Conservation (phyloP, 352 stramenopile species). For the Phytophthora idaei region DNA sequence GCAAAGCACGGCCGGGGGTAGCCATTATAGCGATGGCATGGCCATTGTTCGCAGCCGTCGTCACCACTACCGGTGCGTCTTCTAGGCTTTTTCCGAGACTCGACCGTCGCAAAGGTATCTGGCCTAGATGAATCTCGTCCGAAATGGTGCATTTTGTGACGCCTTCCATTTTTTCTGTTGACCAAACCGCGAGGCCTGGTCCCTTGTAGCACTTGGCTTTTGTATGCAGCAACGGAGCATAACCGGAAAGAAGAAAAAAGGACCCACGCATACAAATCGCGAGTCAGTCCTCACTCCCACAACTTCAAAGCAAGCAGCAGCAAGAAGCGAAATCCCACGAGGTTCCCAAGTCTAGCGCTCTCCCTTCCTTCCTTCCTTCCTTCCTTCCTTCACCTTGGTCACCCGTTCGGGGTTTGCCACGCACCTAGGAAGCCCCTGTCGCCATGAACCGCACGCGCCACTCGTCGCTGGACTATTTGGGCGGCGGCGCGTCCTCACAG, state of each 20-base stretch:
- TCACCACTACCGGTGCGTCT: background rate
- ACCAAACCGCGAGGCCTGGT: conserved; percentile 5
- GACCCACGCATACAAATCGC: conserved; percentile 31
- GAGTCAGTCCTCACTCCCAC: conserved; percentile 38
- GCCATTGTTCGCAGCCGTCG: background rate
- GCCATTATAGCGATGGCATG: too few species aligned
- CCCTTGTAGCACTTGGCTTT: conserved; percentile 22
- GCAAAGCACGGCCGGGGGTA: background rate
- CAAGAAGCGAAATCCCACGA: conserved; percentile 14
- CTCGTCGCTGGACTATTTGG: conserved; percentile 61
- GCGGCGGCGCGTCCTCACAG: conserved; percentile 35
- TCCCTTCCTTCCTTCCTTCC: conserved; percentile 5
- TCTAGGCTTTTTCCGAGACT: conserved; percentile 16
- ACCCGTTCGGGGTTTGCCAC: conserved; percentile 23
- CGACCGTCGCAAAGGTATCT: background rate
- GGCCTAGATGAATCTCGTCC: conserved; percentile 8
- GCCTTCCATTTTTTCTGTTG: conserved; percentile 29
- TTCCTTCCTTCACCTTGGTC: conserved; percentile 15
- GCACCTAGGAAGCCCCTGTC: background rate
- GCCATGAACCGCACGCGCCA: conserved; percentile 65
- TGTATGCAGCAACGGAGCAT: conserved; percentile 25
- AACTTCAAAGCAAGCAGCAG: conserved; percentile 44
- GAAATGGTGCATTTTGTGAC: conserved; percentile 14
- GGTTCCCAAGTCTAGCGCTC: background rate
- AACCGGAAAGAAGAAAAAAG: conserved; percentile 28